A percentile compares a stretch with the other conserved stretches of the same genome.
These are phyloP conservation scores for Saksenaea oblongispora DNA, from an alignment of 371 early-diverging fungal species.

Conservation along the genomic window DNA sequence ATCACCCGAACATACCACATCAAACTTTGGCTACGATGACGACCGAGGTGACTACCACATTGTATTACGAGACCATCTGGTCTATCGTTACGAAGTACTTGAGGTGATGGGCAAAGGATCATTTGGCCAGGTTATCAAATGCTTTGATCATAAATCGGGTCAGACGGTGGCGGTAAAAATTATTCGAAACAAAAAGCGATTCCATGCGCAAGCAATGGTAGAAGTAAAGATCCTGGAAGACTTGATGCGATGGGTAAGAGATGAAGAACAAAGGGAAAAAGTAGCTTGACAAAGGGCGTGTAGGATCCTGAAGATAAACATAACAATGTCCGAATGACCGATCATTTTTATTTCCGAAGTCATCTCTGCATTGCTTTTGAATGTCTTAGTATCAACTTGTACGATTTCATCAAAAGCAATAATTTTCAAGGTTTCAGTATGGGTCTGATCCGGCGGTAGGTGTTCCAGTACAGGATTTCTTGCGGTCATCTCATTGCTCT, in stretches of 20 bases:
- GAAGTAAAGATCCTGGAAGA: conserved; percentile 83
- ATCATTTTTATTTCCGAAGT: conserved; percentile 89
- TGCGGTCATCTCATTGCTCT: conserved; percentile 17
- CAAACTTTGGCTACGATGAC: conserved; percentile 83
- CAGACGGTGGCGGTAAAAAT: conserved; percentile 84
- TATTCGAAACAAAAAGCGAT: conserved; percentile 85
- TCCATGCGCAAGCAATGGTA: conserved; percentile 84
- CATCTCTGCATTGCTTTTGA: conserved; percentile 98
- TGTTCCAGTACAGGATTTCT: background rate
- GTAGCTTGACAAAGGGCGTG: background rate
- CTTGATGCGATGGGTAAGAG: conserved; percentile 46
- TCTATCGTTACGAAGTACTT: conserved; percentile 83
- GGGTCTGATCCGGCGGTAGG: conserved; percentile 72
- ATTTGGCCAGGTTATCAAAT: conserved; percentile 90
- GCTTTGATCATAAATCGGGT: conserved; percentile 77
- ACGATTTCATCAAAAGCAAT: conserved; percentile 94
- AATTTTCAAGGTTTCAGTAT: conserved; percentile 90
- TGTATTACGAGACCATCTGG: conserved; percentile 74
- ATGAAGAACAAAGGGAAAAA: background rate
- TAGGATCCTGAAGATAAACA: conserved; percentile 83
- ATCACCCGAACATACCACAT: conserved; percentile 41
- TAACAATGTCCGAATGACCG: conserved; percentile 85
- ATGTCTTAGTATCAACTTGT: conserved; percentile 93
- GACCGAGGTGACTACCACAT: conserved; percentile 82
- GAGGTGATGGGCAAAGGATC: conserved; percentile 87